phyloP scores from a whole-genome alignment of 2,329 filamentous ascomycete genomes.

The Fusarium sp. region DNA sequence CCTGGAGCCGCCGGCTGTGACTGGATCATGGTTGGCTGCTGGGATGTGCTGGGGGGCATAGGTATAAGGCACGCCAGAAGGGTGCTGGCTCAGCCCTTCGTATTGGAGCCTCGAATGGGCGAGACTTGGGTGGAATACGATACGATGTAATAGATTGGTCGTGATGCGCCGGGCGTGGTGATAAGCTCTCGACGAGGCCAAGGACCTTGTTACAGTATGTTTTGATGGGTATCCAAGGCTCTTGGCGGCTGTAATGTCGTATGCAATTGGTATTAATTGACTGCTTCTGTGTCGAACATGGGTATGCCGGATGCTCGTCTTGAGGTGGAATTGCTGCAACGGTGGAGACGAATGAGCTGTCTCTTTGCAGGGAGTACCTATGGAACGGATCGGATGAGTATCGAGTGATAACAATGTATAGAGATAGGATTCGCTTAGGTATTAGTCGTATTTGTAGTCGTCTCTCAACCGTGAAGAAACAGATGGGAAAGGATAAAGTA shows the following conservation, averaged over 20 bases:
- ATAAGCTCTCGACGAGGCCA: conserved; percentile 11
- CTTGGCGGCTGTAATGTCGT: conserved; percentile 24
- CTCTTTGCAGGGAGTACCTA: conserved; percentile 23
- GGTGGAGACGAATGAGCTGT: conserved; percentile 23
- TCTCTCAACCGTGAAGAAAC: background rate
- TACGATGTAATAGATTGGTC: conserved; percentile 11
- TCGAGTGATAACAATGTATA: conserved; percentile 9
- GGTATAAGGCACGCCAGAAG: conserved; percentile 22
- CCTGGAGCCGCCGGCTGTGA: conserved; percentile 42
- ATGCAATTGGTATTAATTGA: conserved; percentile 21
- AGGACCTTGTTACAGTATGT: conserved; percentile 11
- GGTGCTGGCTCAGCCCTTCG: conserved; percentile 26
- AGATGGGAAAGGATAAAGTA: background rate
- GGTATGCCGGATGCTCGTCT: conserved; percentile 17
- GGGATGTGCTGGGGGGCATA: conserved; percentile 39
- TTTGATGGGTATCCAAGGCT: conserved; percentile 17
- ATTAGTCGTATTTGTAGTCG: conserved; percentile 2
- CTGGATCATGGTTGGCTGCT: conserved; percentile 46
- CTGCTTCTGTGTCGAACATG: conserved; percentile 19
- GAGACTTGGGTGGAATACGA: conserved; percentile 12
- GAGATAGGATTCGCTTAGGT: conserved; percentile 13
- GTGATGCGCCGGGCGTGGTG: conserved; percentile 16
- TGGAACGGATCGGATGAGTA: background rate
- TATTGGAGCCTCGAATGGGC: conserved; percentile 32
- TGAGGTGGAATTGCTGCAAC: conserved; percentile 23